Evolutionary conservation across 2,329 filamentous ascomycete genomes (phyloP), one percentile per base, ranked within the genome.

Genomic region (Penicillium concentricum): DNA sequence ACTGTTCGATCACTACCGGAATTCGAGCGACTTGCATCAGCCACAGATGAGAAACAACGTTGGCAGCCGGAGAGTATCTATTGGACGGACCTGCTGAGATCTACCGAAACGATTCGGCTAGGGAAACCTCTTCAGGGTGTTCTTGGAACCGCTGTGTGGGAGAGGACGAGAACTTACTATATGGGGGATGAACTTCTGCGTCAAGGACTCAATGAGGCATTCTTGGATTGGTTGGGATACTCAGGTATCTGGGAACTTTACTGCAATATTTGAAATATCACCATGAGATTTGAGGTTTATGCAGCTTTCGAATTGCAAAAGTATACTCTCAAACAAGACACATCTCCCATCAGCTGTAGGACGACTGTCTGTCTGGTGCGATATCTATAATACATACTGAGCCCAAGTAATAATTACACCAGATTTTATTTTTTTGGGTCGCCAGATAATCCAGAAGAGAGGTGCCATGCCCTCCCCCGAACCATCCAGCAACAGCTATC

Each of bases 151-250:
- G 35, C 32, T 26, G 15, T 46, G 7, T 48, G 54, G 54, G 39
- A 37, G 13, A 35, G 49, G 26, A n/a, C 34, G 2, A 47, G 30
- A 5, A 46, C 28, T 4, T 62, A 56, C 30, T 54, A 56, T 5
- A 62, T 62, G 58, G 60, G 60, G 0, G 60, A 62, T 56, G 58
- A 62, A 34, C 52, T 61, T 26, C 18, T 62, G 12, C 55, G 60
- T 12, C 58, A 62, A 32, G 60, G 60, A 8, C 49, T 62, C 9
- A 62, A 61, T 43, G 60, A 62, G 32, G 18, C 38, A 1, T 61
- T 62, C 16, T 42, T 62, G 13, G 58, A 62, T 22, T 61, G 55
- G 50, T 37, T 62, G 24, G 58, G 38, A 28, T 28, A 18, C n/a
- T 54, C 60, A 0, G 60, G 55, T 18, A 51, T 60, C 6, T 61